phyloP scores from a whole-genome alignment of 2,329 filamentous ascomycete genomes.

The Aspergillus jensenii region DNA sequence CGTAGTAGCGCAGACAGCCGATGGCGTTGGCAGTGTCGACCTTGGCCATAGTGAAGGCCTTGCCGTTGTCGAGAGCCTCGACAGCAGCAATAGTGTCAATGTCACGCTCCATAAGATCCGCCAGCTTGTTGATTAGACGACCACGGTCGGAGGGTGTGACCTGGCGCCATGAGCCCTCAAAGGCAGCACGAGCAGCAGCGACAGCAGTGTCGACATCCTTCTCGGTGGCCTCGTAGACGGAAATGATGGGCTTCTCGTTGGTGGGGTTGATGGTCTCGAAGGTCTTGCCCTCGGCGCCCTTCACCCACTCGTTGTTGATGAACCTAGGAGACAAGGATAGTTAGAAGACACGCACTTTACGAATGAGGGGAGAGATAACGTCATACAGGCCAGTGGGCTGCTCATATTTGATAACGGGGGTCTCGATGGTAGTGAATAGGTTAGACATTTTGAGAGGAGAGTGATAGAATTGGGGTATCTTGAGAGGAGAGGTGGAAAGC shows the following conservation, averaged over 20 bases:
- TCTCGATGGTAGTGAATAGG: slow-evolving; percentile 36
- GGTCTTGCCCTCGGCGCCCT: slow-evolving; percentile 79
- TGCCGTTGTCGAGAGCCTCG: slow-evolving; percentile 68
- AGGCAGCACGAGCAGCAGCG: slow-evolving; percentile 79
- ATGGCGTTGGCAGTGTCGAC: slow-evolving; percentile 70
- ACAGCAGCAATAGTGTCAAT: slow-evolving; percentile 72
- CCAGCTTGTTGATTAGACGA: slow-evolving; percentile 69
- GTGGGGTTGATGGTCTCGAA: slow-evolving; percentile 91
- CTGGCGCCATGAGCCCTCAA: slow-evolving; percentile 69
- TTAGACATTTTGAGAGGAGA: slow-evolving; percentile 18
- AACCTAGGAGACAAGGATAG: slow-evolving; percentile 40
- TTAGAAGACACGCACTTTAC: neutral
- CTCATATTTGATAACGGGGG: slow-evolving; percentile 38
- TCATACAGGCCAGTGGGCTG: slow-evolving; percentile 40
- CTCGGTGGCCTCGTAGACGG: slow-evolving; percentile 80
- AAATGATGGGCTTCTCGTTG: slow-evolving; percentile 80
- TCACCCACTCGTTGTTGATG: slow-evolving; percentile 59
- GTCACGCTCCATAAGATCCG: slow-evolving; percentile 78
- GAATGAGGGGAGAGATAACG: neutral
- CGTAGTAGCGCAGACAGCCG: slow-evolving; percentile 80
- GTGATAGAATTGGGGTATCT: slow-evolving; percentile 9
- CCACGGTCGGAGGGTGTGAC: slow-evolving; percentile 71
- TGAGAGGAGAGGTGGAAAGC: neutral
- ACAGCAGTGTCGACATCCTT: slow-evolving; percentile 77
- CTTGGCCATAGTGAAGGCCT: slow-evolving; percentile 51